Evolutionary conservation across 176 grass and related monocot species (phyloP), one percentile per base, ranked within the genome.

Genomic region (Rhynchospora breviuscula): DNA sequence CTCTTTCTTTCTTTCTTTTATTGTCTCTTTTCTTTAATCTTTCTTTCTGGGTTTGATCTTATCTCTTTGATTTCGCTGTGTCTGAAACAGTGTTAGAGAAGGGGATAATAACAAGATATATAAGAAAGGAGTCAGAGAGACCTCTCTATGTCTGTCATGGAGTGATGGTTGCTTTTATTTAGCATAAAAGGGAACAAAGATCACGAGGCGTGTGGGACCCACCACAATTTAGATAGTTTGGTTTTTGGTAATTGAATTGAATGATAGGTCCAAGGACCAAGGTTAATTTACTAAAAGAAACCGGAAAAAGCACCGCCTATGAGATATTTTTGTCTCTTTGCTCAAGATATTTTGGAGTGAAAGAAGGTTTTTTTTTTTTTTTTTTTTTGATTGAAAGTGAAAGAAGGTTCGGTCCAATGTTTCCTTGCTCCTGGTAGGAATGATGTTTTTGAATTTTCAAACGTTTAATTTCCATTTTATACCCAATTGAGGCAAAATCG

Each of bases 181-280:
- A 23, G 9, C 79, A 47, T 3, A 48, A 47, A 3, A 46, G 6
- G 54, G 8, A 14, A 47, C 59, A 52, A 22, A 48, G 11, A 25
- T 51, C 80, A 66, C 80, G 43, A 65, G 79, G 59, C 9, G 21
- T 45, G 17, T 67, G 80, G 61, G 44, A 9, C 80, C 80, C 80
- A 18, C 44, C 61, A 45, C n/a, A 40, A 40, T 40, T 40, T 33
- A 44, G 48, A 7, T 60, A 12, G 10, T 22, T 61, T 63, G 11
- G 56, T 81, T 21, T 14, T 44, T 10, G 15, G 35, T 0, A 40
- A 40, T 40, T 40, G 35, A 40, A 40, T 40, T 40, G 1, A 69
- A 18, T 44, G 14, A 15, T 40, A 43, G 65, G 18, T 67, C 11
- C 31, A 23, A n/a, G n/a, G 66, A 45, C 66, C 19, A 14, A 1